Evolutionary conservation across 768 basidiomycete genomes (phyloP), one percentile per base, ranked within the genome.

Genomic region (Suillus weaverae): DNA sequence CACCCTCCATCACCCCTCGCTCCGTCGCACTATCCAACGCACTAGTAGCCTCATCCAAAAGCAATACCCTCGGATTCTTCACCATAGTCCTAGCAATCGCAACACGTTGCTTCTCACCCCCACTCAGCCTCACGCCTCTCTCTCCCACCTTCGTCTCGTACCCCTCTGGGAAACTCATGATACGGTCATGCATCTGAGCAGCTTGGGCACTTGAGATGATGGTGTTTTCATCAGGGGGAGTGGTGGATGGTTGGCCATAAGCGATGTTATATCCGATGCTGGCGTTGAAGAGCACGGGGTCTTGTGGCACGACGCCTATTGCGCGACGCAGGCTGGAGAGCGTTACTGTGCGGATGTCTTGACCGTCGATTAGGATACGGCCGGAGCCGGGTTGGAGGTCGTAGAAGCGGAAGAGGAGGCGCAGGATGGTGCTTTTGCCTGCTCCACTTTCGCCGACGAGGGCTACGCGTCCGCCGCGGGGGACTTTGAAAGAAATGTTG

Each of bases 71-170:
- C 22, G 94, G 92, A 68, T 94, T 88, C 81, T 95, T 95, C 60
- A 97, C 75, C 51, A 96, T 81, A 8, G 93, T 95, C 62, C 94
- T 79, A 0, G 94, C 94, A 72, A 97, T 92, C 6, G 93, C 90
- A 2, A 95, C 91, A 22, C 94, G 83, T 74, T 95, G 93, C 78
- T 94, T 94, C 80, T 96, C 94, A 11, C 95, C 95, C 4, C 94
- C 95, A 65, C 87, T 89, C 39, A 96, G 77, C 48, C 94, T 79
- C 20, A 95, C 86, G 22, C 94, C 95, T 30, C 95, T 83, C 77
- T 96, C 95, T n/a, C 95, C 95, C 38, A 95, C 89, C 70, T 89
- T 87, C 26, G 95, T 96, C 38, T 91, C 84, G 73, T 95, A 96
- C 8, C 85, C 87, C 64, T 94, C 92, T 5, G 93, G 89, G 85